phyloP scores from a whole-genome alignment of 805 yeast species.

The Candida vartiovaarae region DNA sequence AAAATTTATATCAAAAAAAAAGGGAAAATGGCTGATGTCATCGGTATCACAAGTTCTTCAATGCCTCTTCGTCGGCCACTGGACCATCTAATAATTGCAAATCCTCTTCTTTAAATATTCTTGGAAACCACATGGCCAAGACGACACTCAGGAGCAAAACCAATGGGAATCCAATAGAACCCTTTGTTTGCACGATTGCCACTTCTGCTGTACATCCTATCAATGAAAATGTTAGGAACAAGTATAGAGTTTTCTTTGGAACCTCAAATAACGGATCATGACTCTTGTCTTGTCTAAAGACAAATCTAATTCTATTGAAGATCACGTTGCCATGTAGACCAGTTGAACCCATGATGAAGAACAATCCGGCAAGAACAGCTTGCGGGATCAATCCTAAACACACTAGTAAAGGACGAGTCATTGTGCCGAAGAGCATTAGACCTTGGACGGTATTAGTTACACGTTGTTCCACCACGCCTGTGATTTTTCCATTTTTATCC shows the following conservation, averaged over 20 bases:
- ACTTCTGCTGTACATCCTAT: conserved; percentile 75
- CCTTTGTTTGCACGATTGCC: conserved; percentile 77
- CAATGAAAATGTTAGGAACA: conserved; percentile 53
- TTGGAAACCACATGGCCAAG: conserved; percentile 58
- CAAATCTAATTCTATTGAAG: conserved; percentile 50
- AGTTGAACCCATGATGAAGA: conserved; percentile 86
- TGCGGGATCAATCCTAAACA: conserved; percentile 86
- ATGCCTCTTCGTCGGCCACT: conserved; percentile 49
- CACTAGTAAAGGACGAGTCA: conserved; percentile 79
- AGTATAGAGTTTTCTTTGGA: conserved; percentile 32
- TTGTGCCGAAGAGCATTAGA: conserved; percentile 70
- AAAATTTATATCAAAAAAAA: not conserved
- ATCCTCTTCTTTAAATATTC: conserved; percentile 53
- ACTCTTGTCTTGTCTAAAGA: conserved; percentile 5
- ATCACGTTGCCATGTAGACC: conserved; percentile 68
- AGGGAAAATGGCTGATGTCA: not conserved
- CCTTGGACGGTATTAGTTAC: conserved; percentile 85
- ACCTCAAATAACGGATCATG: not conserved
- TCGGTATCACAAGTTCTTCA: conserved; percentile 32
- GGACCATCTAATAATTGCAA: conserved; percentile 58
- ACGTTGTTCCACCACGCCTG: conserved; percentile 77
- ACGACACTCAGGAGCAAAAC: conserved; percentile 64
- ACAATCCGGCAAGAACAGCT: conserved; percentile 86
- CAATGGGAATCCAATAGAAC: conserved; percentile 93
- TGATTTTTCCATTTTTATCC: conserved; percentile 19